Evolutionary conservation across 2,329 filamentous ascomycete species (phyloP), one percentile per base, ranked within the genome.

Genomic region (Tolypocladium inflatum): DNA sequence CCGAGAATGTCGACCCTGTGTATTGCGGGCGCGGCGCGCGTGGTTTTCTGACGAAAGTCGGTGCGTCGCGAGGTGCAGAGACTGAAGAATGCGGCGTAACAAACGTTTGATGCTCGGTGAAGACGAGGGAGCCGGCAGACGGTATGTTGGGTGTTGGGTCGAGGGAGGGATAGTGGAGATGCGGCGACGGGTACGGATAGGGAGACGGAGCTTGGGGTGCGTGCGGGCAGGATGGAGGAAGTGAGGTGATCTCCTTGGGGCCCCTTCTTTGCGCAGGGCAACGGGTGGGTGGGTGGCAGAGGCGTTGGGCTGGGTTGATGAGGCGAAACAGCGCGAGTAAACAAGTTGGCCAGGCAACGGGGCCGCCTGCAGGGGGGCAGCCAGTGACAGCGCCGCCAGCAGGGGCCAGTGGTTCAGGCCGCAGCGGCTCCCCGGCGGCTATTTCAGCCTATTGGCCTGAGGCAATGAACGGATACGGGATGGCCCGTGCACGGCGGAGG

Each of bases 291-390:
- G 11, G 21, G 21, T 30, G 42, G 45, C 50, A 43, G 48, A 45
- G 38, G 23, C 43, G 33, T 43, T 57, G 35, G 35, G 37, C 43
- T 5, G 7, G 9, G 38, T 42, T 57, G 50, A 45, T 45, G 35
- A 37, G 37, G 45, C 37, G 59, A 63, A 62, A 60, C 61, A 63
- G 55, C 59, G 58, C 63, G 63, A 64, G 68, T 67, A 65, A 67
- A 68, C 61, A 62, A 61, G 71, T 73, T 73, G 71, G 64, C 70
- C 50, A 55, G 65, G 70, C 71, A 73, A 73, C 71, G 55, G 11
- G 19, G 23, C 2, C 17, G 21, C 19, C 19, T 2, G 19, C 8
- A 13, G 3, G 41, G 41, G 5, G 6, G 35, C 41, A 21, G 43
- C 57, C 57, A 54, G 58, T 56, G 13, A 17, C 33, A 57, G 51